Percentiles rank a stretch among this genome's conserved stretches.
Evolutionary conservation across 75 land plant species (phyloP).

Genomic region (Chamaecyparis obtusa): DNA sequence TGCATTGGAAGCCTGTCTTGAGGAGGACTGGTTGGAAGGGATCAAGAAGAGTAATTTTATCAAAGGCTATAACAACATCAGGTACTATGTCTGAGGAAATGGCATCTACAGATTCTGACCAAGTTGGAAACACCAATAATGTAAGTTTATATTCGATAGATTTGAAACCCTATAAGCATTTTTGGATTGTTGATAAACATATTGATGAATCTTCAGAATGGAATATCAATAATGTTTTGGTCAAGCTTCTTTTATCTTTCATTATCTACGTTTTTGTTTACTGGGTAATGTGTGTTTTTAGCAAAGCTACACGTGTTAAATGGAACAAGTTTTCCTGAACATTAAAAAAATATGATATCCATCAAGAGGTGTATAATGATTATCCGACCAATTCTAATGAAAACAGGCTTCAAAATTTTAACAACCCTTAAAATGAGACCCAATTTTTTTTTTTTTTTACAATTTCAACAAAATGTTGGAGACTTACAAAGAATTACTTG

Average conservation of each 20-base stretch:
- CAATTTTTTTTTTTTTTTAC: too few species aligned
- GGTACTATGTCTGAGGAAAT: neutral
- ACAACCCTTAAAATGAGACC: too few species aligned
- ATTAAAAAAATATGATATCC: neutral
- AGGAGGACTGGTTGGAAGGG: conserved; percentile 2
- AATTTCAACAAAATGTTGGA: too few species aligned
- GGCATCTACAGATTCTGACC: neutral
- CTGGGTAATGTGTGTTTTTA: neutral
- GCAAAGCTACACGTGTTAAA: neutral
- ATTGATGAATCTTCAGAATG: neutral
- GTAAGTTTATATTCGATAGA: neutral
- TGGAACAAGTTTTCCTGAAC: neutral
- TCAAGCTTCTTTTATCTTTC: neutral
- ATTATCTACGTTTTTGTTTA: neutral
- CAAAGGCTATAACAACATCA: neutral
- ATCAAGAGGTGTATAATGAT: neutral
- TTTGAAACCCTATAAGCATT: neutral
- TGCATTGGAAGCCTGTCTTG: neutral
- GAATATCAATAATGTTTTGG: neutral
- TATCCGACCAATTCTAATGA: too few species aligned
- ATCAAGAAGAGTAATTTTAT: neutral
- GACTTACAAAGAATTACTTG: too few species aligned
- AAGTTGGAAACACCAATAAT: neutral
- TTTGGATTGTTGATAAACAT: neutral
- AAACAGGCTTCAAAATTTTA: neutral